Evolutionary conservation across 768 basidiomycete species (phyloP).

Genomic region (Suillus alpinus): DNA sequence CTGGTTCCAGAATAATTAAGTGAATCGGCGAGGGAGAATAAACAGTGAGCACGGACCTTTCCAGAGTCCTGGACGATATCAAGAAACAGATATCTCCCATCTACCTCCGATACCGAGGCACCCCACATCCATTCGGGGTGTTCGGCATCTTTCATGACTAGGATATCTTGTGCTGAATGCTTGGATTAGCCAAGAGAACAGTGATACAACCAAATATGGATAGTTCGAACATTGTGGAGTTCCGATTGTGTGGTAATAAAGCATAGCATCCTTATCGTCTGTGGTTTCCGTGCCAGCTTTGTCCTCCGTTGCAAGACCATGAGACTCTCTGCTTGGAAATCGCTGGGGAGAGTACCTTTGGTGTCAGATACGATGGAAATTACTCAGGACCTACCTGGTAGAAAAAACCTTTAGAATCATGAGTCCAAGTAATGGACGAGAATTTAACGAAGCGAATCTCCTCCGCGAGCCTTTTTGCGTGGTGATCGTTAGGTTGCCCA

Average conservation of each 20-base stretch:
- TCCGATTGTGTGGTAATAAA: slow-evolving; percentile 74
- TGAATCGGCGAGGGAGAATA: neutral
- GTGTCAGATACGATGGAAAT: neutral
- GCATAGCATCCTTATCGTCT: slow-evolving; percentile 64
- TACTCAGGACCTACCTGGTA: slow-evolving; percentile 52
- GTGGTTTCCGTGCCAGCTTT: slow-evolving; percentile 56
- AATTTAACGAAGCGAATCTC: slow-evolving; percentile 78
- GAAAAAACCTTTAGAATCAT: slow-evolving; percentile 80
- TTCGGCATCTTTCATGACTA: slow-evolving; percentile 61
- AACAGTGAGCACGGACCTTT: slow-evolving; percentile 38
- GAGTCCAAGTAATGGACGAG: slow-evolving; percentile 68
- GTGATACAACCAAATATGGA: slow-evolving; percentile 3
- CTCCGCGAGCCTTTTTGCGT: slow-evolving; percentile 56
- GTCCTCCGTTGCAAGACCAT: slow-evolving; percentile 46
- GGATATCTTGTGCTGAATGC: slow-evolving; percentile 58
- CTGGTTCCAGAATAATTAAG: slow-evolving; percentile 33
- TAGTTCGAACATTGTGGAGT: slow-evolving; percentile 59
- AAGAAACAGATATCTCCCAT: slow-evolving; percentile 62
- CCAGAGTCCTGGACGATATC: slow-evolving; percentile 59
- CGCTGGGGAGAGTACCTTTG: slow-evolving; percentile 33
- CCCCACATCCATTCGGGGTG: slow-evolving; percentile 68
- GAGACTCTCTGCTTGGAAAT: slow-evolving; percentile 51
- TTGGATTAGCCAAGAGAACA: slow-evolving; percentile 7
- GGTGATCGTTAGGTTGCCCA: slow-evolving; percentile 37
- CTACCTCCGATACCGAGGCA: slow-evolving; percentile 51